These are phyloP conservation scores for Arthrinium puccinioides DNA, from an alignment of 2,329 filamentous ascomycete genomes.

Conservation along the genomic window DNA sequence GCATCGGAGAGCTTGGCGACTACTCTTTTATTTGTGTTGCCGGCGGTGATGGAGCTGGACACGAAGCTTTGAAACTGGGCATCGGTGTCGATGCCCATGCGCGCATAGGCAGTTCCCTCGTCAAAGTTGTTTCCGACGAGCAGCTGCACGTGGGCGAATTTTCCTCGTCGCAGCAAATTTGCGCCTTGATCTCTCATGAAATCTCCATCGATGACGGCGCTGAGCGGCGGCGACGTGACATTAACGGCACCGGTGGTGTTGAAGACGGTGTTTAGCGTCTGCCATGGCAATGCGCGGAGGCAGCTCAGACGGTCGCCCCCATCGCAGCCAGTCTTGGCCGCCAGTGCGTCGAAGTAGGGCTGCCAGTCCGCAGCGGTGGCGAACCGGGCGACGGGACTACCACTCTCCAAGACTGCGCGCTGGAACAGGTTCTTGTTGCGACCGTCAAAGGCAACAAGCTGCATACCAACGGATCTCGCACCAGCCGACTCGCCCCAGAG, in stretches of 20 bases:
- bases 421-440: conserved; percentile 47
- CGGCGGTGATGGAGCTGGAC: background rate
- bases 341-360: conserved; percentile 22
- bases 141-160: conserved; percentile 25
- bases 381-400: conserved; percentile 24
- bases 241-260: conserved; percentile 17
- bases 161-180: conserved; percentile 14
- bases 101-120: conserved; percentile 42
- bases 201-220: conserved; percentile 28
- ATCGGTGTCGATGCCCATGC: conserved; percentile 45
- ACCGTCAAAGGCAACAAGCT: conserved; percentile 45
- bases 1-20: background rate
- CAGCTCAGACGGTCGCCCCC: conserved; percentile 20
- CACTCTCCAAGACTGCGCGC: conserved; percentile 42
- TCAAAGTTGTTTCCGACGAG: conserved; percentile 25
- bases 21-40: background rate
- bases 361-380: conserved; percentile 7
- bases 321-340: conserved; percentile 15
- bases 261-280: conserved; percentile 22
- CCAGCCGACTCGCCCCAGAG: conserved; percentile 49
- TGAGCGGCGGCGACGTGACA: conserved; percentile 8
- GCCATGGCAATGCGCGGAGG: conserved; percentile 22
- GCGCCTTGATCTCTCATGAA: conserved; percentile 30
- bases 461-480: conserved; percentile 39
- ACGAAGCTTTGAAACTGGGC: conserved; percentile 40